Evolutionary conservation across 768 basidiomycete genomes (phyloP), one percentile per base, ranked within the genome.

Genomic region (Pleurotus tuber-regium): DNA sequence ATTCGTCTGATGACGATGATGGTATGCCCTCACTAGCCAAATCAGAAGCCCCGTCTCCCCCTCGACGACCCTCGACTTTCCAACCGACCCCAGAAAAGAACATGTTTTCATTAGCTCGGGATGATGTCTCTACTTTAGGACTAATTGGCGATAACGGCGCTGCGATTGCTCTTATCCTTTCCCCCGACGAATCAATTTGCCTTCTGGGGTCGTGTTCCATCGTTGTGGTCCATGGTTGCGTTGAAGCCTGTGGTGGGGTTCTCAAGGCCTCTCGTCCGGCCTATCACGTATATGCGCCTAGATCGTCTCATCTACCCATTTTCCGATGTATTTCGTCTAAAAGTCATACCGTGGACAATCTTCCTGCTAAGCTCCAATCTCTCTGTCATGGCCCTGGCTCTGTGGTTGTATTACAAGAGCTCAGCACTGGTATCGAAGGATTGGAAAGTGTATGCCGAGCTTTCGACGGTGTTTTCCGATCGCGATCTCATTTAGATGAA

Each of bases 231-330:
- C 79, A 73, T 43, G 88, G 89, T 1, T 67, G 76, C 12, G 54
- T 94, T 46, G 67, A 71, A 2, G 42, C 92, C 0, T 71, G 75
- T n/a, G 89, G 88, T 2, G 73, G 79, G 9, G 69, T 66, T 1
- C 61, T 89, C 6, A 42, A 52, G 1, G 59, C 80, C 5, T 79
- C 80, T 1, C 39, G 58, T 1, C 60, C 50, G 2, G 51, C 58
- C 4, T 73, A 91, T 57, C 68, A 66, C 10, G 71, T 95, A 23
- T 95, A 83, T 61, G 87, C 91, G 0, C 91, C 93, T 0, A 75
- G 81, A 2, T 89, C 85, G 0, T 82, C 89, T n/a, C 89, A 92
- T 0, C 62, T 94, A 4, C 89, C 92, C 0, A 62, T 66, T 54
- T 78, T 70, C 18, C 63, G 65, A 44, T 65, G 61, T 46, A 14